Percentiles rank a stretch among this genome's conserved stretches.
These are phyloP conservation scores for Endoconidiophora polonica DNA, from an alignment of 2,329 filamentous ascomycete genomes.

Conservation along the genomic window DNA sequence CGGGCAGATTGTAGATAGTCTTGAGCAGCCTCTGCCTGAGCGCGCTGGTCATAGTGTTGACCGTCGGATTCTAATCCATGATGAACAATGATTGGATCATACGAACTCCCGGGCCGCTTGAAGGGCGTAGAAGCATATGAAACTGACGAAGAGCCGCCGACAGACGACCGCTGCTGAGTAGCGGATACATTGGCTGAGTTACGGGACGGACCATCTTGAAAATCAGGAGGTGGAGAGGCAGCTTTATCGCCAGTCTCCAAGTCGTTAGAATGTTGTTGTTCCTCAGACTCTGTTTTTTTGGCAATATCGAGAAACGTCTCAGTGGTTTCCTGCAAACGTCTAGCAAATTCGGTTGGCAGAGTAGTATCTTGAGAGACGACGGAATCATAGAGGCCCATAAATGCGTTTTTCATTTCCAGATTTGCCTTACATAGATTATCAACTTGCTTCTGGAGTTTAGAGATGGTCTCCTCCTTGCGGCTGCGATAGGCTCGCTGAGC, in stretches of 20 bases:
- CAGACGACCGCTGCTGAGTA: too few species aligned
- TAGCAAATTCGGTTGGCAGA: constrained; percentile 27
- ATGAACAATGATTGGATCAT: background rate
- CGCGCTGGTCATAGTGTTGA: background rate
- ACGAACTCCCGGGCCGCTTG: background rate
- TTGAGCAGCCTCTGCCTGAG: background rate
- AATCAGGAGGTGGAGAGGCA: background rate
- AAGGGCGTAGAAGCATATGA: too few species aligned
- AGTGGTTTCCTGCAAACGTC: constrained; percentile 38
- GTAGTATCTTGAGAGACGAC: constrained; percentile 42
- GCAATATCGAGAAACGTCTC: constrained; percentile 34
- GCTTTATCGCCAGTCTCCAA: background rate
- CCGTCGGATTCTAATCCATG: background rate
- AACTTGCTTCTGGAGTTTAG: constrained; percentile 53
- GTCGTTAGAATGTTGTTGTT: background rate
- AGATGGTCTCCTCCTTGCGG: constrained; percentile 69
- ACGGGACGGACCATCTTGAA: too few species aligned
- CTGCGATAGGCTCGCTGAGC: constrained; percentile 74
- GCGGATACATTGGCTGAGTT: too few species aligned
- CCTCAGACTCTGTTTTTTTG: background rate
- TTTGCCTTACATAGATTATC: constrained; percentile 51
- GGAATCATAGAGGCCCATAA: constrained; percentile 49
- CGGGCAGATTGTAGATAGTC: constrained; percentile 1
- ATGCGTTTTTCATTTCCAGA: constrained; percentile 56
- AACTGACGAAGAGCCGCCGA: too few species aligned